Percentiles rank a stretch among this genome's conserved stretches.
phyloP scores from a whole-genome alignment of 2,329 filamentous ascomycete species.

The Penicillium freii region DNA sequence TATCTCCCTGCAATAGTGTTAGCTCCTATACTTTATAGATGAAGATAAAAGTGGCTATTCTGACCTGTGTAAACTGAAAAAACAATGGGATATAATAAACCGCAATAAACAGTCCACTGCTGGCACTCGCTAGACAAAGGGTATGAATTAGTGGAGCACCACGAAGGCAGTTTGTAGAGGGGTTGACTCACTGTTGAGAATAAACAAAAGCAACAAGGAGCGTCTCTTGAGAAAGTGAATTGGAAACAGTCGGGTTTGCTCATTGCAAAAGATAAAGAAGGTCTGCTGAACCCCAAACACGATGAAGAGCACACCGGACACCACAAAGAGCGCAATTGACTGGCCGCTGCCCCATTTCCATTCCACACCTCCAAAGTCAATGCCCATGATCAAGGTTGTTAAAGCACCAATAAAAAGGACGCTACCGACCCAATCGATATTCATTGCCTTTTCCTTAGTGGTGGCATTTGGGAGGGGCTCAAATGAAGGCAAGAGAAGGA shows the following conservation, averaged over 20 bases:
- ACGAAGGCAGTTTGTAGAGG: not conserved
- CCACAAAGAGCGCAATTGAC: not conserved
- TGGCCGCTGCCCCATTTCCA: not conserved
- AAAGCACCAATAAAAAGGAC: not conserved
- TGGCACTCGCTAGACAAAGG: not conserved
- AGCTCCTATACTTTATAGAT: not conserved
- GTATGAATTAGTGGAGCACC: not conserved
- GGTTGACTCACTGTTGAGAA: not conserved
- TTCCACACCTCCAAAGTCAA: too few species aligned
- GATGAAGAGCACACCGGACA: not conserved
- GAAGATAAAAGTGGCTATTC: not conserved
- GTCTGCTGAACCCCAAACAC: too few species aligned
- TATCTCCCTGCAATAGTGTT: not conserved
- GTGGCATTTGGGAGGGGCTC: not conserved
- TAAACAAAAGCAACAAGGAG: not conserved
- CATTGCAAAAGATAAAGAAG: not conserved
- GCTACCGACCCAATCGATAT: not conserved
- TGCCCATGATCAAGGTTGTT: too few species aligned
- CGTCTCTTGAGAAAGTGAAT: not conserved
- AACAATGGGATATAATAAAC: not conserved
- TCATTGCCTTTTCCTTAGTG: not conserved
- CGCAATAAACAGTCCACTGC: not conserved
- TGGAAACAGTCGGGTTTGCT: not conserved
- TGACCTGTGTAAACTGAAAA: not conserved
- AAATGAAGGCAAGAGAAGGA: not conserved